phyloP scores from a whole-genome alignment of 345 rosid species.

The Lepidium aucheri region DNA sequence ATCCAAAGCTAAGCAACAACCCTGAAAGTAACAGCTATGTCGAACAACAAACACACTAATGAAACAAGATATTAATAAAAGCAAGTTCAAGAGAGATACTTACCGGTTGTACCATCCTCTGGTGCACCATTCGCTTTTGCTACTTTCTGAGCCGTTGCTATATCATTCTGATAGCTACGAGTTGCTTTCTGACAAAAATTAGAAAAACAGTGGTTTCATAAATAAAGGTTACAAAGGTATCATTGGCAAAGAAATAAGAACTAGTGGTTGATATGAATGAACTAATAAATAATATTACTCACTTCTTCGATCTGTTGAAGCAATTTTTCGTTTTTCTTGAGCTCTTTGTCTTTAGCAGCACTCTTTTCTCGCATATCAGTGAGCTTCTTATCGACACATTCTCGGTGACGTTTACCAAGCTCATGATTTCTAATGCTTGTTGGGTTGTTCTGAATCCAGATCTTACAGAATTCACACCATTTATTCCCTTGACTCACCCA shows the following conservation, averaged over 20 bases:
- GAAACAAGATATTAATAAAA: background rate
- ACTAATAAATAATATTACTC: slow-evolving; percentile 8
- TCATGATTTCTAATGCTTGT: slow-evolving; percentile 91
- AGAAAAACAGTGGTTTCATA: background rate
- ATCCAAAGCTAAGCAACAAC: background rate
- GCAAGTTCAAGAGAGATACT: slow-evolving; percentile 15
- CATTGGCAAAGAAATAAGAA: background rate
- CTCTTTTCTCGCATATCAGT: slow-evolving; percentile 68
- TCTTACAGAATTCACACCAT: slow-evolving; percentile 97
- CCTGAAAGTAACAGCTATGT: background rate
- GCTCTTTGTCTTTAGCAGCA: slow-evolving; percentile 71
- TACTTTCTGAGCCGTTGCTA: slow-evolving; percentile 49
- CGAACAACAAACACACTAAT: background rate
- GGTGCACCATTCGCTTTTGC: slow-evolving; percentile 49
- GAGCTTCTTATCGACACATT: slow-evolving; percentile 64
- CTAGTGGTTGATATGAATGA: background rate
- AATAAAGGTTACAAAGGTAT: background rate
- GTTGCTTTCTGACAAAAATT: slow-evolving; percentile 68
- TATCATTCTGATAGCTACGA: slow-evolving; percentile 88
- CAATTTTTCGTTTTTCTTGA: slow-evolving; percentile 61
- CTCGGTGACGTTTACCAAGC: slow-evolving; percentile 77
- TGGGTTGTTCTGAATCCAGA: slow-evolving; percentile 67
- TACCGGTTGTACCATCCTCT: slow-evolving; percentile 49
- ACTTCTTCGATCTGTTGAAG: slow-evolving; percentile 91
- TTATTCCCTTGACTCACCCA: slow-evolving; percentile 98